These are phyloP conservation scores for Trichosporon inkin DNA, from an alignment of 1,284 basidiomycete genomes.

Conservation along the genomic window DNA sequence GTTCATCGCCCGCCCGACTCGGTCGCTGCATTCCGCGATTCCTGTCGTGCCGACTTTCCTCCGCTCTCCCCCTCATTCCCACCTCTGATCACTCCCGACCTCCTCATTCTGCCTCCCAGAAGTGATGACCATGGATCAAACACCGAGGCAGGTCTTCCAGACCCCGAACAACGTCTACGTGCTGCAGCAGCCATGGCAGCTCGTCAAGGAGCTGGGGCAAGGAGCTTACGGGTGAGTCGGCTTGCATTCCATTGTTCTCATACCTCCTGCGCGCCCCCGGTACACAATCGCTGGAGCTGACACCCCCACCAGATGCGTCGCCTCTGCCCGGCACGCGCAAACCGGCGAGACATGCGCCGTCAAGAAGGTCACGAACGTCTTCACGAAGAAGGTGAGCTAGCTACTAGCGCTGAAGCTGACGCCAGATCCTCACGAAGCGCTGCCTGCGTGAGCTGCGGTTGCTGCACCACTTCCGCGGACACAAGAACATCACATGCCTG, in stretches of 20 bases:
- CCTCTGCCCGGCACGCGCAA: constrained; percentile 75
- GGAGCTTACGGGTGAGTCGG: constrained; percentile 71
- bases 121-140: constrained; percentile 42
- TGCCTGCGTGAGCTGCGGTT: constrained; percentile 91
- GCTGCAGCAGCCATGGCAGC: constrained; percentile 86
- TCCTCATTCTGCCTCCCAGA: neutral
- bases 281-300: constrained; percentile 4
- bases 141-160: constrained; percentile 48
- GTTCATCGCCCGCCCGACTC: no score
- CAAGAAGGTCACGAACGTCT: constrained; percentile 82
- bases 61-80: neutral
- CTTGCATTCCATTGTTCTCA: neutral
- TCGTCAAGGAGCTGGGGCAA: constrained; percentile 92
- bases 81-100: neutral
- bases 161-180: constrained; percentile 54
- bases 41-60: neutral
- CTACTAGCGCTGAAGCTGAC: constrained; percentile 24
- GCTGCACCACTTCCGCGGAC: constrained; percentile 90
- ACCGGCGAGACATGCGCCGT: constrained; percentile 80
- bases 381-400: constrained; percentile 63
- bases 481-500: constrained; percentile 90
- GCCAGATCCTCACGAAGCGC: constrained; percentile 82
- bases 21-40: no score
- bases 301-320: constrained; percentile 59
- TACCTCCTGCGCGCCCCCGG: no score